Evolutionary conservation across 2,329 filamentous ascomycete genomes (phyloP).

Genomic region (Botrytis deweyae): DNA sequence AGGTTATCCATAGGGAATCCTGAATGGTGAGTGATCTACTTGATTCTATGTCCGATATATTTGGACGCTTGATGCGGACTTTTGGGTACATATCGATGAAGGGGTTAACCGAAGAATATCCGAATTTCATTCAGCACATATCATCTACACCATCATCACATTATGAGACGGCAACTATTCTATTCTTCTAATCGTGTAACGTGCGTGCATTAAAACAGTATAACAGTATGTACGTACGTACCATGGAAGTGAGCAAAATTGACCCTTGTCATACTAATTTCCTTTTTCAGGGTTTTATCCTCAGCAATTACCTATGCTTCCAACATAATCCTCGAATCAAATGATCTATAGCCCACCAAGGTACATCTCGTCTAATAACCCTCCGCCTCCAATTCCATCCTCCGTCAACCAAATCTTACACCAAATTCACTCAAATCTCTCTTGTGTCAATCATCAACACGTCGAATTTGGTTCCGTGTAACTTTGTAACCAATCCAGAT

Average conservation of each 20-base stretch:
- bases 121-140: neutral
- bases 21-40: neutral
- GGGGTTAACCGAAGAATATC: neutral
- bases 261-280: conserved; percentile 1
- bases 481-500: neutral
- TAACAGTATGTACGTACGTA: no score
- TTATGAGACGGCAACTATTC: neutral
- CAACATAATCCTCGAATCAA: conserved; percentile 9
- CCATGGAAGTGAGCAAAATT: neutral
- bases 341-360: neutral
- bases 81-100: neutral
- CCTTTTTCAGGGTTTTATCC: conserved; percentile 9
- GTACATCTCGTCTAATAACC: neutral
- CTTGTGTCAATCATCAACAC: neutral
- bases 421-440: conserved; percentile 3
- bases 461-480: neutral
- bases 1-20: neutral
- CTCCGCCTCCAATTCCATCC: neutral
- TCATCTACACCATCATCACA: neutral
- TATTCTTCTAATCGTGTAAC: neutral
- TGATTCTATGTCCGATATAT: neutral
- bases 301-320: neutral
- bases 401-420: conserved; percentile 2
- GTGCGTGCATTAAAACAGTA: neutral
- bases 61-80: neutral